phyloP scores from a whole-genome alignment of 441 rosid species.

The Eutrema salsugineum region DNA sequence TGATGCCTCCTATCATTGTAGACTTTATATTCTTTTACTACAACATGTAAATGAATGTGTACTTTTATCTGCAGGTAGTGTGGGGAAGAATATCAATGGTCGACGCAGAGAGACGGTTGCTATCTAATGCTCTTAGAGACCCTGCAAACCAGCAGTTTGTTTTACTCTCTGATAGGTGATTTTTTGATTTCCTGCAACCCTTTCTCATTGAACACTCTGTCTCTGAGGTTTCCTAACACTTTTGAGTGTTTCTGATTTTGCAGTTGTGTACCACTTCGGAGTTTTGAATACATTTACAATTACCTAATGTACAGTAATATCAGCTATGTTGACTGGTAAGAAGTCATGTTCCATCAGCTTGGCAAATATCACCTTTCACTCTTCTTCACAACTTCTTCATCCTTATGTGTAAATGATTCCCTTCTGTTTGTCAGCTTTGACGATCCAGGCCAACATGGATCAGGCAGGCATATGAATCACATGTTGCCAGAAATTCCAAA shows the following conservation, averaged over 20 bases:
- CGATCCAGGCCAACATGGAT: constrained; percentile 95
- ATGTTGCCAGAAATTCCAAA: constrained; percentile 88
- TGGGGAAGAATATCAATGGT: constrained; percentile 98
- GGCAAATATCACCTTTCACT: not conserved
- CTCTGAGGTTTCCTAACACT: not conserved
- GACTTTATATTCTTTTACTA: not conserved
- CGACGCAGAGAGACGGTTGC: constrained; percentile 90
- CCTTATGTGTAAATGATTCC: not conserved
- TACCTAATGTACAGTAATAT: constrained; percentile 79
- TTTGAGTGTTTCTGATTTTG: constrained; percentile 26
- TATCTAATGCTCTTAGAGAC: constrained; percentile 82
- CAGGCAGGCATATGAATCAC: constrained; percentile 88
- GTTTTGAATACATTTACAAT: constrained; percentile 77
- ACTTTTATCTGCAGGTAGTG: constrained; percentile 47
- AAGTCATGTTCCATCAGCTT: not conserved
- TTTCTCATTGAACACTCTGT: not conserved
- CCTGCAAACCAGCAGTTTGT: constrained; percentile 89
- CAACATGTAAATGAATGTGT: not conserved
- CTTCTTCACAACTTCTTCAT: not conserved
- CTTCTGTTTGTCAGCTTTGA: constrained; percentile 57
- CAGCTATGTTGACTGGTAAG: constrained; percentile 91
- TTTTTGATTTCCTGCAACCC: not conserved
- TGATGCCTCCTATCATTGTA: not conserved
- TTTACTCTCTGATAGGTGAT: constrained; percentile 88
- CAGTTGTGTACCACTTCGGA: constrained; percentile 88